phyloP scores from a whole-genome alignment of 345 rosid species.

The Turritis glabra region DNA sequence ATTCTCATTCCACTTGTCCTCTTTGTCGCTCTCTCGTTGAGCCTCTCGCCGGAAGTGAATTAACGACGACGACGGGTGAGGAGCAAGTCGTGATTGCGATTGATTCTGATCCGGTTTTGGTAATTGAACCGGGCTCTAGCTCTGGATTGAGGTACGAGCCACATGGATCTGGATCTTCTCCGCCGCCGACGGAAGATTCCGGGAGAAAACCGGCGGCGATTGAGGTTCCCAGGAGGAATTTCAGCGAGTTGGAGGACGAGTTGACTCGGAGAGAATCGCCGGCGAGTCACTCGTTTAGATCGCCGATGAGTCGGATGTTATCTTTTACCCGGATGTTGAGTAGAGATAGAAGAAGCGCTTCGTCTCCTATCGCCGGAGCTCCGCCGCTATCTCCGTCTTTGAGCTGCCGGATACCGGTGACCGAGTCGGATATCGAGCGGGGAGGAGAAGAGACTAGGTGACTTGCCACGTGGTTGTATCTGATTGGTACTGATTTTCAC shows the following conservation, averaged over 20 bases:
- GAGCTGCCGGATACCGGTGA: constrained; percentile 21
- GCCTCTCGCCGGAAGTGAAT: constrained; percentile 7
- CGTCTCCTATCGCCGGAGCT: constrained; percentile 34
- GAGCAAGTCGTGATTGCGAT: constrained; percentile 31
- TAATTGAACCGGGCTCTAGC: constrained; percentile 36
- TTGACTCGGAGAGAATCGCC: constrained; percentile 35
- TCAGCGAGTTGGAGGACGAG: constrained; percentile 37
- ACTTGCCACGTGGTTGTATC: constrained; percentile 1
- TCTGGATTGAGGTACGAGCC: constrained; percentile 34
- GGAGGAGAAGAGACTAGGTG: constrained; percentile 41
- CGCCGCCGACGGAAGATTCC: constrained; percentile 25
- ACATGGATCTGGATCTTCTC: constrained; percentile 2
- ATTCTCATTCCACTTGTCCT: constrained; percentile 87
- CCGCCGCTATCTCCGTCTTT: constrained; percentile 13
- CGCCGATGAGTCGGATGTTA: constrained; percentile 61
- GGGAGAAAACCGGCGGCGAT: constrained; percentile 48
- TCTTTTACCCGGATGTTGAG: constrained; percentile 61
- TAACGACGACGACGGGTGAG: background rate
- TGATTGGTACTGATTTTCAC: background rate
- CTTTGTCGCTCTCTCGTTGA: constrained; percentile 86
- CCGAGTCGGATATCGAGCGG: constrained; percentile 50
- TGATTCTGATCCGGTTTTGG: constrained; percentile 13
- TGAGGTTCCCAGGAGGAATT: constrained; percentile 42
- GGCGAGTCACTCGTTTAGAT: constrained; percentile 49
- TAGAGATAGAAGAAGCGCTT: constrained; percentile 47